phyloP scores from a whole-genome alignment of 2,329 filamentous ascomycete genomes.

The Claviceps sp. region DNA sequence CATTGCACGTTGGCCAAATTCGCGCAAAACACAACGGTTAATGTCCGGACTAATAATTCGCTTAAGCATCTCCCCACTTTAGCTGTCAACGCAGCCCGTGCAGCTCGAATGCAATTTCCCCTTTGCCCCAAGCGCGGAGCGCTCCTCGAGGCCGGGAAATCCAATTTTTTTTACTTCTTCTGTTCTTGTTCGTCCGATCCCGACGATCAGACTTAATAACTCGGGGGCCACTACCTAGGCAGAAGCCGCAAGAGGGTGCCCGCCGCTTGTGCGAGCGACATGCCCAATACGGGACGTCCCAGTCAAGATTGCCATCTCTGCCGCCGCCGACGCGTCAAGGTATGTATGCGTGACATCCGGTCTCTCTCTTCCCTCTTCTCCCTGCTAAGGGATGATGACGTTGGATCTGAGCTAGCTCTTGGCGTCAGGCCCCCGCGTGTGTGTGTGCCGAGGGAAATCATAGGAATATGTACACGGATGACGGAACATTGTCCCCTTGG shows the following conservation, averaged over 20 bases:
- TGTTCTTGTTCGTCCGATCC: background rate
- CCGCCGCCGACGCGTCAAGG: conserved; percentile 27
- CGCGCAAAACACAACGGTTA: no score
- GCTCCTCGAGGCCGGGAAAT: background rate
- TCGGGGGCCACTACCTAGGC: no score
- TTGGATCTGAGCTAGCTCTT: no score
- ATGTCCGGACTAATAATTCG: no score
- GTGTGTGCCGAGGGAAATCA: no score
- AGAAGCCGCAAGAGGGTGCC: no score
- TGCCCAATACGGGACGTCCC: conserved; percentile 28
- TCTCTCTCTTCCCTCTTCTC: background rate
- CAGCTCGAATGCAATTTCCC: background rate
- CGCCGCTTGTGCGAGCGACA: conserved; percentile 7
- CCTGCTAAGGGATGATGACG: no score
- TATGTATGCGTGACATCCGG: conserved; percentile 15
- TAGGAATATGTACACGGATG: no score
- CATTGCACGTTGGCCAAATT: no score
- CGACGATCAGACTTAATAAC: no score
- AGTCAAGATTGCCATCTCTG: conserved; percentile 29
- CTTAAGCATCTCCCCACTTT: background rate
- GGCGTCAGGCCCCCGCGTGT: no score
- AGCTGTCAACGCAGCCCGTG: background rate
- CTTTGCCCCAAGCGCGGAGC: background rate
- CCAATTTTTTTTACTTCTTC: background rate
- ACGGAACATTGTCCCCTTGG: no score